These are phyloP conservation scores for Boletus coccyginus DNA, from an alignment of 768 basidiomycete genomes.

Conservation along the genomic window DNA sequence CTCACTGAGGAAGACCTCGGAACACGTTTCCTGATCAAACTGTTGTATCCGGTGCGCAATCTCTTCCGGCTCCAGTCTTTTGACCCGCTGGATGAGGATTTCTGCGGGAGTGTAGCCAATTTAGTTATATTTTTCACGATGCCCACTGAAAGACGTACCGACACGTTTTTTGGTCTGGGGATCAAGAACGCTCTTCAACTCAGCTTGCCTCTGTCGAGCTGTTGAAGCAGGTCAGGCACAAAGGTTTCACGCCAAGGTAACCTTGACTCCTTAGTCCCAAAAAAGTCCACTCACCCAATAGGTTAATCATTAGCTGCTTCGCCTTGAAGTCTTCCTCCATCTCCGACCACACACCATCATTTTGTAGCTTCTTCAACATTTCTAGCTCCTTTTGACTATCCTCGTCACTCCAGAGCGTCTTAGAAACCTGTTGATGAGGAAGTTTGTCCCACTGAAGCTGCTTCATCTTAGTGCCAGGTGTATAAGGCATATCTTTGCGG, in stretches of 20 bases:
- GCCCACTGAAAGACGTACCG: constrained; percentile 50
- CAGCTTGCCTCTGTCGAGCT: constrained; percentile 84
- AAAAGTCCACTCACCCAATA: constrained; percentile 60
- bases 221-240: constrained; percentile 13
- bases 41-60: constrained; percentile 80
- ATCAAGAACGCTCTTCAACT: constrained; percentile 88
- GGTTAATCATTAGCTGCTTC: constrained; percentile 87
- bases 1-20: constrained; percentile 85
- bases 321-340: constrained; percentile 99
- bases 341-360: constrained; percentile 87
- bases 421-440: constrained; percentile 79
- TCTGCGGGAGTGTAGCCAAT: constrained; percentile 44
- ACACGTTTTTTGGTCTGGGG: constrained; percentile 90
- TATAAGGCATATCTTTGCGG: constrained; percentile 83
- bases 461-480: constrained; percentile 91
- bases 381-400: constrained; percentile 63
- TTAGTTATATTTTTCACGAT: not conserved
- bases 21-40: constrained; percentile 85
- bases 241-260: not conserved
- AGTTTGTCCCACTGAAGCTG: constrained; percentile 99
- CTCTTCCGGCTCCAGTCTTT: constrained; percentile 81
- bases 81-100: constrained; percentile 87
- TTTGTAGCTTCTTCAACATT: constrained; percentile 77
- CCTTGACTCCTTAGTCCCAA: not conserved
- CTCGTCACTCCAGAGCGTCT: constrained; percentile 85